Evolutionary conservation across 192 early-diverging fungal species (phyloP).

Genomic region (Neocallimastix lanati): DNA sequence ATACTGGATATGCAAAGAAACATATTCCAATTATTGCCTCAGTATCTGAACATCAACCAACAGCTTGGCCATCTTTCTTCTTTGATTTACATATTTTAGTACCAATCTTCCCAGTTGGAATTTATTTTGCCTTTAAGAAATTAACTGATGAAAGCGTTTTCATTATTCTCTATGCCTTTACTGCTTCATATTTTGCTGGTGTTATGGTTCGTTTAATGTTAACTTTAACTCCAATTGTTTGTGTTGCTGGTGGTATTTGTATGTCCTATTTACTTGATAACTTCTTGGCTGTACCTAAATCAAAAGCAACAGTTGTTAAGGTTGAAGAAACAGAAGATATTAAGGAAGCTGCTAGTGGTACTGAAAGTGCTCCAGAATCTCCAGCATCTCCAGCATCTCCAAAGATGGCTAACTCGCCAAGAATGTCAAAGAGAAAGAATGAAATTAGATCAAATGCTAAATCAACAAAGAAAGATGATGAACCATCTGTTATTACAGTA

Average conservation of each 20-base stretch:
- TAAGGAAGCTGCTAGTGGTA: not conserved
- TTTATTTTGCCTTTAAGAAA: conserved; percentile 89
- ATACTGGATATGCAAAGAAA: conserved; percentile 98
- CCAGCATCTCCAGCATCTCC: not conserved
- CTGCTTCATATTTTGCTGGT: conserved; percentile 97
- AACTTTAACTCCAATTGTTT: conserved; percentile 93
- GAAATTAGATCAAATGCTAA: conserved; percentile 1
- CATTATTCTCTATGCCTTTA: conserved; percentile 90
- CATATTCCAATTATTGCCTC: conserved; percentile 99
- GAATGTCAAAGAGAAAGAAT: conserved; percentile 8
- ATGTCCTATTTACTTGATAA: conserved; percentile 72
- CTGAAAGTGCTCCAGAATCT: not conserved
- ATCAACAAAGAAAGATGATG: conserved; percentile 2
- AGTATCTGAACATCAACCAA: conserved; percentile 99
- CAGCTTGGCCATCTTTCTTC: conserved; percentile 97
- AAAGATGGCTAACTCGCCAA: conserved; percentile 2
- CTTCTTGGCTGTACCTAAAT: conserved; percentile 40
- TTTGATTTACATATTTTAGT: conserved; percentile 97
- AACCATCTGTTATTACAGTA: not conserved
- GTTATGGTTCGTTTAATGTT: conserved; percentile 99
- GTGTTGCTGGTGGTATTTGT: conserved; percentile 79
- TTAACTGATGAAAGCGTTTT: conserved; percentile 96
- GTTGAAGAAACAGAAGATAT: not conserved
- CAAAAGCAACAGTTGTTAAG: conserved; percentile 4
- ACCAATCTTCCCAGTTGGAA: conserved; percentile 86